Evolutionary conservation across 228 moss, liverwort and hornwort species (phyloP), one percentile per base, ranked within the genome.

Genomic region (Sphagnum magellanicum): DNA sequence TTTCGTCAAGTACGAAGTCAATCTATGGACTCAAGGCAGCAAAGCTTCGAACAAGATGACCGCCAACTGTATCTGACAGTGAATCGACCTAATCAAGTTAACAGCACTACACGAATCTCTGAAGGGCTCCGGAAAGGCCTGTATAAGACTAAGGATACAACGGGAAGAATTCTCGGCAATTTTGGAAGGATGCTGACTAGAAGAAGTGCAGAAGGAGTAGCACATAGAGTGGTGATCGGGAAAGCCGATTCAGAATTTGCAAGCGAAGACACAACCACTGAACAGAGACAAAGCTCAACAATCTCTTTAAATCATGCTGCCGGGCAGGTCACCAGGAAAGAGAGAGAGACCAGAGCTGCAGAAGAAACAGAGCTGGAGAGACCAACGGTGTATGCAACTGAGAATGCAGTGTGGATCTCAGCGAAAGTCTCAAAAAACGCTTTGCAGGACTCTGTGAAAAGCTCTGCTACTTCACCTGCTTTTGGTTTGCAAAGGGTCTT

Each of bases 41-140:
- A 59, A 71, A 65, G 71, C 6, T 77, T 81, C 63, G 74, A 55
- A 13, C 8, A 72, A 78, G 68, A 70, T 68, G 53, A 69, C 70
- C 68, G 72, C 16, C 11, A 46, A 58, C 48, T 52, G 60, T 15
- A 60, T 58, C 67, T 14, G 53, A 68, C 11, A 13, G 73, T 77
- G 46, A 53, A 50, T 51, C 50, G 49, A 52, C 53, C 48, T 50
- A 67, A 55, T 14, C 60, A 50, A 68, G 16, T 49, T 59, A 68
- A 63, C 6, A 63, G 70, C 72, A 50, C 15, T 51, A 65, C 73
- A 62, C 10, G 11, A n/a, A 10, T 10, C 3, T n/a, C 11, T 10
- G 11, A 59, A 10, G 10, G n/a, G 59, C 49, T 47, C 46, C 59
- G 47, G 60, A 64, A 65, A 64, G 68, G 72, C 60, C n/a, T 61